Percentiles rank a stretch among this genome's conserved stretches.
phyloP scores from a whole-genome alignment of 106 monocot genomes.

The Dendrobium nobile region DNA sequence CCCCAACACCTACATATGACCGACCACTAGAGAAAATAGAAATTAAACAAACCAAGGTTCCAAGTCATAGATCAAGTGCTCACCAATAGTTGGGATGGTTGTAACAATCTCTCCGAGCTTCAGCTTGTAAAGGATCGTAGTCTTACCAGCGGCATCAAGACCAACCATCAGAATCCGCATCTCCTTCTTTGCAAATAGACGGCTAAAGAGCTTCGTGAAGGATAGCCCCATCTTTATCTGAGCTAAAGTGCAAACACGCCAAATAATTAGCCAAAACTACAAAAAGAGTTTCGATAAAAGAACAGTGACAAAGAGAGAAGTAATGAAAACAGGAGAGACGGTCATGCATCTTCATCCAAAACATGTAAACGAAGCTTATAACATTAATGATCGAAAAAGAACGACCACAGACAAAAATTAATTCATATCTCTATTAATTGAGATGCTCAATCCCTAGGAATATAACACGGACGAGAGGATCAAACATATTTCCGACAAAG shows the following conservation, averaged over 20 bases:
- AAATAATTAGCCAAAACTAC: background rate
- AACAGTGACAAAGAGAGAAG: background rate
- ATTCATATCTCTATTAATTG: background rate
- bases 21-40: background rate
- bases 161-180: slow-evolving; percentile 27
- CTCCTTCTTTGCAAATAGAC: slow-evolving; percentile 24
- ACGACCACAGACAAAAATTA: background rate
- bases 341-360: background rate
- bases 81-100: slow-evolving; percentile 26
- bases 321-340: background rate
- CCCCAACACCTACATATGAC: background rate
- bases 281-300: background rate
- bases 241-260: background rate
- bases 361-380: background rate
- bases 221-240: slow-evolving; percentile 15
- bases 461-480: background rate
- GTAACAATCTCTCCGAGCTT: slow-evolving; percentile 28
- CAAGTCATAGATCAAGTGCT: background rate
- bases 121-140: slow-evolving; percentile 25
- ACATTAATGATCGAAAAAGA: background rate
- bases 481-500: background rate
- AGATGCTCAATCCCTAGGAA: background rate
- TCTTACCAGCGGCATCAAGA: slow-evolving; percentile 28
- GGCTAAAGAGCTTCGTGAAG: slow-evolving; percentile 22
- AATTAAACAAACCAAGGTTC: background rate